These are phyloP conservation scores for Lagenaria siceraria DNA, from an alignment of 306 rosid species.

Conservation along the genomic window DNA sequence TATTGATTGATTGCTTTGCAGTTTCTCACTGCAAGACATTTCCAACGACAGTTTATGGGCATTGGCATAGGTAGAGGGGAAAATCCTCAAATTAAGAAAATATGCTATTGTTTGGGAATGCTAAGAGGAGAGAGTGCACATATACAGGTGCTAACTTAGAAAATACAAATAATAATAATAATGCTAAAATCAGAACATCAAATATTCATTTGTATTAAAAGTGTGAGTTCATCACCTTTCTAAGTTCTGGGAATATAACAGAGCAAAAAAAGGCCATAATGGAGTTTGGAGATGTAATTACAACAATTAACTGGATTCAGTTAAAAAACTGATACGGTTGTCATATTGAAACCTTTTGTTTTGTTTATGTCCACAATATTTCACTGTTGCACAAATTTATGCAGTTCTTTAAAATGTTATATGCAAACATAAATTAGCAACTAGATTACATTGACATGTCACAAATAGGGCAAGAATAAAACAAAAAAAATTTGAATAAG, in stretches of 20 bases:
- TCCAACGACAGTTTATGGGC: background rate
- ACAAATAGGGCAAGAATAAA: background rate
- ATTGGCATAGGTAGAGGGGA: background rate
- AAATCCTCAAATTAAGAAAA: background rate
- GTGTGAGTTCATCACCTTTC: background rate
- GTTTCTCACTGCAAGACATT: background rate
- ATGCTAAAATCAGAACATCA: background rate
- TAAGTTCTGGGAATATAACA: background rate
- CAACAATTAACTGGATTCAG: background rate
- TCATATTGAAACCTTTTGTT: background rate
- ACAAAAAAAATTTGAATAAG: background rate
- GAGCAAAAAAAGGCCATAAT: background rate
- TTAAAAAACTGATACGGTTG: background rate
- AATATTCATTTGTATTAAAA: background rate
- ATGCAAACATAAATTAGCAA: background rate
- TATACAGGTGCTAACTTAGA: background rate
- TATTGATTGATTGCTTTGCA: background rate
- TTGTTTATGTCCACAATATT: background rate
- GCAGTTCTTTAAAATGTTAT: background rate
- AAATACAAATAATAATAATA: background rate
- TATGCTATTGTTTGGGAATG: background rate
- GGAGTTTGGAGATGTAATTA: background rate
- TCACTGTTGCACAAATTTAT: background rate
- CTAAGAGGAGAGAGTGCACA: background rate
- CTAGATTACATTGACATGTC: background rate